A percentile compares a stretch with the other conserved stretches of the same genome.
phyloP scores from a whole-genome alignment of 2,329 filamentous ascomycete species.

The Xylaria sp. region DNA sequence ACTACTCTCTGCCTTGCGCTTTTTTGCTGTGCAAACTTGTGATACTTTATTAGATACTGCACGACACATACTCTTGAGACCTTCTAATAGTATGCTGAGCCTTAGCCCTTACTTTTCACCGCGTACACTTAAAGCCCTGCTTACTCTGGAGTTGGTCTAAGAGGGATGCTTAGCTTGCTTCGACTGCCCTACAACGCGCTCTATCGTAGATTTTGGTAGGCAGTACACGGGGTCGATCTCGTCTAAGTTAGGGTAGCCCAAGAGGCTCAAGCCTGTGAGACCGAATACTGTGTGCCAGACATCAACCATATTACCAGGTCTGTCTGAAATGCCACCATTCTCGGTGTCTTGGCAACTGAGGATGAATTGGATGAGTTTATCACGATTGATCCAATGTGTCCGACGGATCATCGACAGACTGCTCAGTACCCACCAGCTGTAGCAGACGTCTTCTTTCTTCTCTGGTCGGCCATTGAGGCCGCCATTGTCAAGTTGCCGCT shows the following conservation, averaged over 20 bases:
- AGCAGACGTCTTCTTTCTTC: constrained; percentile 96
- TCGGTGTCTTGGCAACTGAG: constrained; percentile 88
- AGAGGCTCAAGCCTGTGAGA: constrained; percentile 84
- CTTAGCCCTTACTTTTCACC: no score
- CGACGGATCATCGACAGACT: constrained; percentile 89
- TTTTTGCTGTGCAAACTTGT: no score
- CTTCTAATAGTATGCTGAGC: no score
- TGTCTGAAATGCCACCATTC: constrained; percentile 85
- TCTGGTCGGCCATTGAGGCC: constrained; percentile 95
- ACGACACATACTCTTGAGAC: no score
- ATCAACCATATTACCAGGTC: constrained; percentile 94
- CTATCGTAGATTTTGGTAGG: constrained; percentile 75
- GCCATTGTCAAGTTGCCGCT: constrained; percentile 86
- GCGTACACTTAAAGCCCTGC: no score
- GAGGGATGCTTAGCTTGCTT: constrained; percentile 36
- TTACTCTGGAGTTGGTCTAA: no score
- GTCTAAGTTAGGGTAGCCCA: constrained; percentile 79
- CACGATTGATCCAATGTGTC: constrained; percentile 91
- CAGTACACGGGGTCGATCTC: constrained; percentile 90
- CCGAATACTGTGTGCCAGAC: constrained; percentile 96
- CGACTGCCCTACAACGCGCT: constrained; percentile 64
- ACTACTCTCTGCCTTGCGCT: no score
- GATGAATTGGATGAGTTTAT: constrained; percentile 83
- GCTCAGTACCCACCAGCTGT: constrained; percentile 98
- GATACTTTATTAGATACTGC: no score